Percentiles rank a stretch among this genome's conserved stretches.
Evolutionary conservation across 768 basidiomycete genomes (phyloP).

Genomic region (Boletus huronensis): DNA sequence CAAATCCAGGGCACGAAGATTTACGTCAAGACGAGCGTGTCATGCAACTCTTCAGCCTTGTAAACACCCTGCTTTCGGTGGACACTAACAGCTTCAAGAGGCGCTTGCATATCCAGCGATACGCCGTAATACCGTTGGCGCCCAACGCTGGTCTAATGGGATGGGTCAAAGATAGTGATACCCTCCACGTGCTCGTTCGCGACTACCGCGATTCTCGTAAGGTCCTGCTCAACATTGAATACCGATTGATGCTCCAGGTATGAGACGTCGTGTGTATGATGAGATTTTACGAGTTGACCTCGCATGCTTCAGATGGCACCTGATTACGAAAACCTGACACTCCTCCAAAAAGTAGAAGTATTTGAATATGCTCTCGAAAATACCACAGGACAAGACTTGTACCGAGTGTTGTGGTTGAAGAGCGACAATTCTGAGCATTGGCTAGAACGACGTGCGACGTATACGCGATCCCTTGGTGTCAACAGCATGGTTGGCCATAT

Average conservation of each 20-base stretch:
- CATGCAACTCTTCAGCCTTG: slow-evolving; percentile 97
- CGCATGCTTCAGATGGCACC: slow-evolving; percentile 81
- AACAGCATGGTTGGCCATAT: slow-evolving; percentile 99
- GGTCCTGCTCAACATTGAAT: slow-evolving; percentile 95
- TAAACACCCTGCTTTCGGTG: slow-evolving; percentile 89
- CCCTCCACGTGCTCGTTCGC: slow-evolving; percentile 91
- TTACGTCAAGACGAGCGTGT: slow-evolving; percentile 98
- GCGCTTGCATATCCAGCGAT: slow-evolving; percentile 90
- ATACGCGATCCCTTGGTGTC: slow-evolving; percentile 92
- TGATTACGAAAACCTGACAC: slow-evolving; percentile 90
- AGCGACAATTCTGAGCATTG: slow-evolving; percentile 95
- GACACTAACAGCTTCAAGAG: slow-evolving; percentile 96
- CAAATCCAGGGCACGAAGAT: slow-evolving; percentile 84
- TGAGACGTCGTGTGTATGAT: slow-evolving; percentile 64
- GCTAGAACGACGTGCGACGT: slow-evolving; percentile 93
- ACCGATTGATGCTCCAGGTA: slow-evolving; percentile 97
- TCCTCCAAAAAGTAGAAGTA: slow-evolving; percentile 97
- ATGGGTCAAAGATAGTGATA: slow-evolving; percentile 95
- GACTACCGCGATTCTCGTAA: slow-evolving; percentile 96
- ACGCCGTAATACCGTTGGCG: slow-evolving; percentile 89
- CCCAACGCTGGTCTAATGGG: slow-evolving; percentile 93
- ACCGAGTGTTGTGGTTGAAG: slow-evolving; percentile 95
- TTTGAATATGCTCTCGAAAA: slow-evolving; percentile 99
- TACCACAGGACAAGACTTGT: slow-evolving; percentile 96
- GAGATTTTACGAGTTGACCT: slow-evolving; percentile 1